phyloP scores from a whole-genome alignment of 2,329 filamentous ascomycete species.

The Penicillium sp. region DNA sequence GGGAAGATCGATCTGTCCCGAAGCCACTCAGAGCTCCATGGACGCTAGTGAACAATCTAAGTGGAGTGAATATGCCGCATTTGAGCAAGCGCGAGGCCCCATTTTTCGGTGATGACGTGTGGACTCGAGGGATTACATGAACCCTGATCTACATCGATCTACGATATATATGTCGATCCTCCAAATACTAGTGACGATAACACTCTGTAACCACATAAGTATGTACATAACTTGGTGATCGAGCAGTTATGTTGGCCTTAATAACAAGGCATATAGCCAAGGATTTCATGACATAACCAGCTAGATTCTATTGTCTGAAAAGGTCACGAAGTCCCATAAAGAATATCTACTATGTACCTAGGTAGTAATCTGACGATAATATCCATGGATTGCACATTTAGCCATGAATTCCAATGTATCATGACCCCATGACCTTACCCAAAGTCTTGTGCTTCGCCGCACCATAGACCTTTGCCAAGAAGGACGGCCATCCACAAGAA shows the following conservation, averaged over 20 bases:
- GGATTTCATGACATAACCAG: background rate
- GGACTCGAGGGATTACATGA: background rate
- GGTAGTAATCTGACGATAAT: background rate
- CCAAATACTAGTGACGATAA: background rate
- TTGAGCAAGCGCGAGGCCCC: background rate
- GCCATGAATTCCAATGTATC: no score
- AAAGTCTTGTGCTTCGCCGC: no score
- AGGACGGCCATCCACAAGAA: no score
- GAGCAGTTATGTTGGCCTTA: background rate
- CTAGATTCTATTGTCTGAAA: background rate
- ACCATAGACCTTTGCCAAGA: no score
- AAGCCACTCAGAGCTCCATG: background rate
- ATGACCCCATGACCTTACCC: no score
- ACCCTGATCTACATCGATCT: background rate
- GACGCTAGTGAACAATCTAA: background rate
- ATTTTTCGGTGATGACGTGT: conserved; percentile 14
- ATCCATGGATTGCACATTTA: no score
- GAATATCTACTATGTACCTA: background rate
- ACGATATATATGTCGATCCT: background rate
- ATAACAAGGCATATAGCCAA: background rate
- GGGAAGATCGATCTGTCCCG: background rate
- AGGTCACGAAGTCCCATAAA: background rate
- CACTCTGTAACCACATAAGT: background rate
- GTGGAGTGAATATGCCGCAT: conserved; percentile 2
- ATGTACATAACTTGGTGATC: background rate